Percentiles rank a stretch among this genome's conserved stretches.
phyloP scores from a whole-genome alignment of 2,329 filamentous ascomycete species.

The Scedosporium boydii region DNA sequence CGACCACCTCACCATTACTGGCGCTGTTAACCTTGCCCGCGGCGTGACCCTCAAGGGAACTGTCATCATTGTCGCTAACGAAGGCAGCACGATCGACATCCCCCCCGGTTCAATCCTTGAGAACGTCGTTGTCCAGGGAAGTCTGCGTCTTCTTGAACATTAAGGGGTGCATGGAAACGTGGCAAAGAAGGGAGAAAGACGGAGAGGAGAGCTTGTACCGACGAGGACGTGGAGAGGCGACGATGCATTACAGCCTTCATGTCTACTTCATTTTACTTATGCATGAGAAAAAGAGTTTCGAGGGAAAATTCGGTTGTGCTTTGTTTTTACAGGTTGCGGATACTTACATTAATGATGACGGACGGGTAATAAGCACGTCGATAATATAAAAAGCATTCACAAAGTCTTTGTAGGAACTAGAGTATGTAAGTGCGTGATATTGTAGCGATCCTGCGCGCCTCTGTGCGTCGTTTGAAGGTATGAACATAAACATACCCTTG shows the following conservation, averaged over 20 bases:
- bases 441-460: background rate
- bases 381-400: background rate
- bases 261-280: background rate
- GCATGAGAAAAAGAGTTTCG: background rate
- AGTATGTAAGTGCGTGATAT: background rate
- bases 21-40: conserved; percentile 90
- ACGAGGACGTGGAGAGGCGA: background rate
- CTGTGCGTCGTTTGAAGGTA: too few species aligned
- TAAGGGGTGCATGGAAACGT: conserved; percentile 22
- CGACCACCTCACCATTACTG: conserved; percentile 94
- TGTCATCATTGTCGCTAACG: conserved; percentile 96
- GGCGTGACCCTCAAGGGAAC: conserved; percentile 96
- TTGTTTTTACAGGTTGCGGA: background rate
- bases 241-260: background rate
- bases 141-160: conserved; percentile 65
- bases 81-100: conserved; percentile 96
- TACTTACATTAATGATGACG: background rate
- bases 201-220: background rate
- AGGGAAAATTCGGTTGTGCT: background rate
- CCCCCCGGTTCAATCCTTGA: conserved; percentile 94
- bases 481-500: background rate
- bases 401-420: background rate
- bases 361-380: background rate
- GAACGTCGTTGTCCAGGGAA: conserved; percentile 98
- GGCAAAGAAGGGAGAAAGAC: background rate